phyloP scores from a whole-genome alignment of 1,284 basidiomycete species.

The Tilletia walkeri region DNA sequence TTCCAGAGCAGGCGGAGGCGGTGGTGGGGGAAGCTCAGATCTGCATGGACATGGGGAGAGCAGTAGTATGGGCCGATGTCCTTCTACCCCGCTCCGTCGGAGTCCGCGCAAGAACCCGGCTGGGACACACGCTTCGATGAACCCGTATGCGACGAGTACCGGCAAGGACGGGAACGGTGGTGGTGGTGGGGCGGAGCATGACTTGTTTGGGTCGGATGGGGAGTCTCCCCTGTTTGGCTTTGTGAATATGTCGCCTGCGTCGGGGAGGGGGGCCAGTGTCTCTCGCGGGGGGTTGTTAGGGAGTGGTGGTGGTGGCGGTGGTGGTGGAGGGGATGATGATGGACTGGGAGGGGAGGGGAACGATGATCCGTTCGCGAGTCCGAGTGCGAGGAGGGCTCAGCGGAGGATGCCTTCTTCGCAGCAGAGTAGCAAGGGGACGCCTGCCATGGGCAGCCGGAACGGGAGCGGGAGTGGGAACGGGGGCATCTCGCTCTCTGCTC shows the following conservation, averaged over 20 bases:
- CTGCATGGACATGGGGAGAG: constrained; percentile 15
- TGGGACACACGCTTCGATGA: constrained; percentile 39
- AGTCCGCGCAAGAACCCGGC: constrained; percentile 52
- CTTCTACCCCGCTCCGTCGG: constrained; percentile 34
- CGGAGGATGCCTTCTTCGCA: not conserved
- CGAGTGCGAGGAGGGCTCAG: constrained; percentile 2
- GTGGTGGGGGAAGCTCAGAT: not conserved
- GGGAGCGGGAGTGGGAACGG: too few relatives aligned
- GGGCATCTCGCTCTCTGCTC: not conserved
- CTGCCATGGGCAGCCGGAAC: not conserved
- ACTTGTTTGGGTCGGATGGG: constrained; percentile 1
- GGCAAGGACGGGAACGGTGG: not conserved
- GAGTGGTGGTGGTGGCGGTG: not conserved
- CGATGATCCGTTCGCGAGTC: not conserved
- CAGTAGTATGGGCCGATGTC: constrained; percentile 13
- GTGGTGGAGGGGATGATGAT: not conserved
- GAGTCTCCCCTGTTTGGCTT: constrained; percentile 6
- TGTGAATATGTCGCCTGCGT: constrained; percentile 16
- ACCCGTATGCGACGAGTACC: constrained; percentile 43
- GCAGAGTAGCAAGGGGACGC: not conserved
- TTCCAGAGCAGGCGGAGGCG: too few relatives aligned
- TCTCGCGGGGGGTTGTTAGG: not conserved
- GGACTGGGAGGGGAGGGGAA: constrained; percentile 1
- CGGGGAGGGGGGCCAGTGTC: not conserved
- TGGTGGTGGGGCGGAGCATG: not conserved